Base-by-base conservation (phyloP, 176 grass and related monocot species). In the Oryza brachyantha region DNA sequence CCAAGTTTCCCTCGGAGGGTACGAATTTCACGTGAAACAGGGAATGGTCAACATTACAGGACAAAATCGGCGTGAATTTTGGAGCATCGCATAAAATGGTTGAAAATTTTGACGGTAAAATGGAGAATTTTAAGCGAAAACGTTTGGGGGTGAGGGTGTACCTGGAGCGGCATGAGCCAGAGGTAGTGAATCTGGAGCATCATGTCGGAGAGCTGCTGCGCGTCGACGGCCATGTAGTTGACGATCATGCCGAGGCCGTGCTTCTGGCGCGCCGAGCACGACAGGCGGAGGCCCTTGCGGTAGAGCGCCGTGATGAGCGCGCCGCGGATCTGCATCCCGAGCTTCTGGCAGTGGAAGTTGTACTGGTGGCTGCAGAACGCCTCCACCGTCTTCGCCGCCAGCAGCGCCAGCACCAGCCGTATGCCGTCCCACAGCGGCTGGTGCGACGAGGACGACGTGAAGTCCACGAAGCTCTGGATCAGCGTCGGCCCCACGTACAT, bases 211-310 rank as follows among this genome's bases (percentile, higher is more conserved):
- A 99, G 83, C 82, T 99, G 96, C 90, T 99, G 96, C 26, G 96
- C 96, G 68, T 99, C 96, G 19, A 99, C 96, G 46, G 96, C 92
- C 96, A 99, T 99, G 85, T 94, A 94, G 83, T 99, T 99, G 50
- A 99, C 92, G 76, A 99, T 99, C 88, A 92, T 95, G 62, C 96
- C 96, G 1, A 99, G 80, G 1, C 96, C 96, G 48, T 99, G 96
- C 7, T 39, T 34, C 74, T 99, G 96, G 10, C 96, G 29, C 0
- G 96, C 92, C 0, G 90, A 90, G 80, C 96, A 93, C 3, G 96
- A 99, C 7, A 99, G 86, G 2, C 78, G 84, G 17, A 99, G 83
- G 0, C 96, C 96, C 86, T 99, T 99, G 7, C 77, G 69, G 93
- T 99, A 99, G 22, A 99, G 90, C 27, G 92, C 84, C 0, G 86